Evolutionary conservation across 2,329 filamentous ascomycete genomes (phyloP).

Genomic region (Arthrobotrys megalospora): DNA sequence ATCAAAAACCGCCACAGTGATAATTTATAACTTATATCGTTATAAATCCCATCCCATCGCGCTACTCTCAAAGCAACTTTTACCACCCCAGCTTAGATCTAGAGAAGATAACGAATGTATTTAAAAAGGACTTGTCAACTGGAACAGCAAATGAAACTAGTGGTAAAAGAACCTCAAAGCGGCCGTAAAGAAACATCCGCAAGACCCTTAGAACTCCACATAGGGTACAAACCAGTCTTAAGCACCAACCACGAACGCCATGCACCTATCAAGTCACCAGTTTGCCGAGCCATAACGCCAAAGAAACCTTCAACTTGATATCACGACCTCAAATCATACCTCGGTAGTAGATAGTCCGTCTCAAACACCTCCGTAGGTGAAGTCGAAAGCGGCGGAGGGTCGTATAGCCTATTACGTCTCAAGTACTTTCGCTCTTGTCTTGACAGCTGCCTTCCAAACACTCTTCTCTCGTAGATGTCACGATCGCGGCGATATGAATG

Average conservation of each 20-base stretch:
- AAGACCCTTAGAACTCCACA: background rate
- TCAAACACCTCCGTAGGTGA: background rate
- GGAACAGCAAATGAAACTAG: background rate
- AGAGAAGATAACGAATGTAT: background rate
- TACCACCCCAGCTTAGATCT: background rate
- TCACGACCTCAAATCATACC: background rate
- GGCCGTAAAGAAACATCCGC: background rate
- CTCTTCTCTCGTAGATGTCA: background rate
- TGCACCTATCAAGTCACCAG: background rate
- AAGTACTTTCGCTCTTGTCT: conserved; percentile 16
- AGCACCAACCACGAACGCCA: background rate
- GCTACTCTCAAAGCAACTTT: too few species aligned
- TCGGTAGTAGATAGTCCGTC: conserved; percentile 29
- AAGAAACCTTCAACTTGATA: background rate
- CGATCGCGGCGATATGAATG: background rate
- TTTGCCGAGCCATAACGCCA: background rate
- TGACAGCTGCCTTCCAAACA: conserved; percentile 29
- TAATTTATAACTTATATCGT: too few species aligned
- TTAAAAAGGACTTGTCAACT: background rate
- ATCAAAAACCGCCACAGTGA: too few species aligned
- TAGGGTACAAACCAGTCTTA: background rate
- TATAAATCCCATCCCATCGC: too few species aligned
- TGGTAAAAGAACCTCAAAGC: background rate
- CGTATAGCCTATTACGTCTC: background rate
- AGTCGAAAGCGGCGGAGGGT: background rate